Evolutionary conservation across 2,329 filamentous ascomycete species (phyloP), one percentile per base, ranked within the genome.

Genomic region (Exophiala spinifera): DNA sequence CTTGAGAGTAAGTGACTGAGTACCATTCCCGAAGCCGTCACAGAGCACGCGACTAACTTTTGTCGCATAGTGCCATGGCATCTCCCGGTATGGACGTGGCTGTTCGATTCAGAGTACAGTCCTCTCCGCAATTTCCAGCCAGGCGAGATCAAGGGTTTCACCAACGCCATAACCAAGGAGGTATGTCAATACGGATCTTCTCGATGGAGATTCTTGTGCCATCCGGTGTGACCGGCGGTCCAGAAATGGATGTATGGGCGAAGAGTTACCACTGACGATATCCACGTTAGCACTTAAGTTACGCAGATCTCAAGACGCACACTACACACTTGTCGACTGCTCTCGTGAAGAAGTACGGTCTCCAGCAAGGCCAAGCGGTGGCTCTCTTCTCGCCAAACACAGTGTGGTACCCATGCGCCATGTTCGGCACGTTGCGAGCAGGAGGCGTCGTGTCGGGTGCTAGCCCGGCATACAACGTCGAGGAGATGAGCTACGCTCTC

Each of bases 391-490:
- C 77, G 49, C 79, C 79, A 17, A 87, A 87, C 62, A 83, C 80
- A 10, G 79, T 87, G 50, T 86, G 82, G 82, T 86, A 85, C 62
- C 83, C 84, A 0, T 78, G 85, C 4, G 81, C 79, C n/a, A 80
- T 85, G 74, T 76, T 82, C 52, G 77, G 78, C 0, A 77, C 78
- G 1, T 70, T 82, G 7, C 75, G 78, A 10, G 74, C 72, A 5
- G 79, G 75, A 59, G 83, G 79, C 8, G 75, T 81, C 33, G 79
- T 86, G 1, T 82, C 77, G 2, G 83, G 84, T 1, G 83, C 83
- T 0, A 82, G 77, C n/a, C 84, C 84, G 0, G 84, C 82, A 0
- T 87, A 87, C 67, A 85, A 81, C 17, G 74, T 81, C 14, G 84
- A 87, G 46, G 84, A 88, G 61, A 85, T 87, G 80, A 78, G 77